phyloP scores from a whole-genome alignment of 805 yeast species.

The Zygosaccharomyces bisporus region DNA sequence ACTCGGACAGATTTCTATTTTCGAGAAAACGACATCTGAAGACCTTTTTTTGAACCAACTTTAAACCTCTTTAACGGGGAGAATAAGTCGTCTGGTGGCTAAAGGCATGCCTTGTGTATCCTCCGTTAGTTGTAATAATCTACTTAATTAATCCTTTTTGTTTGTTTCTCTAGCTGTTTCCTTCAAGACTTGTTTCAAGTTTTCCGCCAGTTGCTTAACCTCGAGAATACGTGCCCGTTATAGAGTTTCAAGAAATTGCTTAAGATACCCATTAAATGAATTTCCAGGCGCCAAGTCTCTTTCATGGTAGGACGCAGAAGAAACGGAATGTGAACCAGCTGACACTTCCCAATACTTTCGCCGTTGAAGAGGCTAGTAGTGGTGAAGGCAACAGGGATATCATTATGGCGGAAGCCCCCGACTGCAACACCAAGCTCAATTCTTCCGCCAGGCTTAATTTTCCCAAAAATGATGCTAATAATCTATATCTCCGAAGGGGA shows the following conservation, averaged over 20 bases:
- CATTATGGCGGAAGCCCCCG: not conserved
- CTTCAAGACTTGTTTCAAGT: not conserved
- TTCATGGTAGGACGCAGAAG: conserved; percentile 47
- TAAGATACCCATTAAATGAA: conserved; percentile 7
- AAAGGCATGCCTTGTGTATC: not conserved
- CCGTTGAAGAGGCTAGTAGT: not conserved
- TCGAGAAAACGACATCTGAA: not conserved
- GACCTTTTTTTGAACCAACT: not conserved
- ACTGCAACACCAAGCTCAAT: conserved; percentile 18
- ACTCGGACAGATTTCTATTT: not conserved
- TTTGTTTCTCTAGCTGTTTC: not conserved
- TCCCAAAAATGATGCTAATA: conserved; percentile 12
- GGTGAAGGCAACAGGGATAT: not conserved
- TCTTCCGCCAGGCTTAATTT: conserved; percentile 12
- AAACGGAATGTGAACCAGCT: conserved; percentile 58
- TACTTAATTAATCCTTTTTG: not conserved
- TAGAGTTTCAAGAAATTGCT: not conserved
- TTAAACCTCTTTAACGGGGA: not conserved
- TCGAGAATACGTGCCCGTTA: not conserved
- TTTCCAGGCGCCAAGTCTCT: conserved; percentile 18
- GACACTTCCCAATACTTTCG: conserved; percentile 34
- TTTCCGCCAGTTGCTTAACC: not conserved
- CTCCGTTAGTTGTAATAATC: not conserved
- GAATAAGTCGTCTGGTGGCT: not conserved
- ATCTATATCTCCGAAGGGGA: conserved; percentile 23